Percentiles rank a stretch among this genome's conserved stretches.
These are phyloP conservation scores for Apophysomyces sp. DNA, from an alignment of 371 early-diverging fungal genomes.

Conservation along the genomic window DNA sequence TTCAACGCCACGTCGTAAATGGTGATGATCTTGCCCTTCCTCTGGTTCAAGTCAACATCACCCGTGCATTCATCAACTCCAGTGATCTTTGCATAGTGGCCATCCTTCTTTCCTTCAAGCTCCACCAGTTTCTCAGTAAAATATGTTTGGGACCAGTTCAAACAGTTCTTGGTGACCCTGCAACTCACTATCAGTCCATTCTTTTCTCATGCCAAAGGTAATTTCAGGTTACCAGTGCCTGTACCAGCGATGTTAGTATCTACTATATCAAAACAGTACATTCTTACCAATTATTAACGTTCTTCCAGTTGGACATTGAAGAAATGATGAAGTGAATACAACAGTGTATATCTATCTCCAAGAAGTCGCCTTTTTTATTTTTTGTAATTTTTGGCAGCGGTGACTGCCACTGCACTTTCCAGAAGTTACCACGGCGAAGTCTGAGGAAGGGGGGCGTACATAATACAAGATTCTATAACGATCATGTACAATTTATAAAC, in stretches of 20 bases:
- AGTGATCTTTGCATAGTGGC: conserved; percentile 51
- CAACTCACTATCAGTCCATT: neutral
- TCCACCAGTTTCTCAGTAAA: conserved; percentile 57
- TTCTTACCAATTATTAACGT: conserved; percentile 64
- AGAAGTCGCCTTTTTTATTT: neutral
- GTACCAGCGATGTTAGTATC: neutral
- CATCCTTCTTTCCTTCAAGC: conserved; percentile 42
- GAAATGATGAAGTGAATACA: conserved; percentile 4
- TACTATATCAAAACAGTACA: neutral
- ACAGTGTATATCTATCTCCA: neutral
- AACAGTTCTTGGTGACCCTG: conserved; percentile 88
- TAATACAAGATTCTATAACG: too few species aligned
- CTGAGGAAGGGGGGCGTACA: too few species aligned
- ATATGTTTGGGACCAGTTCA: conserved; percentile 77
- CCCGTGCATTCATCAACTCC: conserved; percentile 63
- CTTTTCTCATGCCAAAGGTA: neutral
- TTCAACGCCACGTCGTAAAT: conserved; percentile 75
- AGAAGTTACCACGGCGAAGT: neutral
- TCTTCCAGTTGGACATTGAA: conserved; percentile 66
- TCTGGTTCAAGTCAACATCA: conserved; percentile 84
- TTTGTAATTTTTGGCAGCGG: neutral
- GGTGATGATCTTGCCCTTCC: conserved; percentile 86
- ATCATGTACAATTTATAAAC: too few species aligned
- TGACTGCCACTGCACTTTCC: neutral
- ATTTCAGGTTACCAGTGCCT: neutral